Conservation (phyloP, 345 rosid species). For the Rhizophora apiculata region DNA sequence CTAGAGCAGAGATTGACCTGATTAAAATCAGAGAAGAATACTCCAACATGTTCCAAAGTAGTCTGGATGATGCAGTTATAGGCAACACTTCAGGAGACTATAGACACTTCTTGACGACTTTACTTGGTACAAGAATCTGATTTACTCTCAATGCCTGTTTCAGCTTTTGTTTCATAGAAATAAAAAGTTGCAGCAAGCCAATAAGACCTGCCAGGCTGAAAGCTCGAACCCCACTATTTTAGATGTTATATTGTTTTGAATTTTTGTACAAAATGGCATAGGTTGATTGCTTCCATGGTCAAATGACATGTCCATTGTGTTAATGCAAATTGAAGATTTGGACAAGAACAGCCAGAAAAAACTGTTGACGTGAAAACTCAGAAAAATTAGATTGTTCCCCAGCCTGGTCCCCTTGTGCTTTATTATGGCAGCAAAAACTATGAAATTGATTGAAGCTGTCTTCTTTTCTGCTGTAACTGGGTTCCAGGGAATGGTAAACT, state of each 20-base stretch:
- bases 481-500: too few species aligned
- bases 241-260: not conserved
- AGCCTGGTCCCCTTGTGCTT: too few species aligned
- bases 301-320: too few species aligned
- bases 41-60: conserved; percentile 42
- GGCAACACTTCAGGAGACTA: conserved; percentile 85
- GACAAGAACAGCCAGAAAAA: too few species aligned
- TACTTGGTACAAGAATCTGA: conserved; percentile 65
- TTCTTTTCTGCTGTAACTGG: too few species aligned
- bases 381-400: too few species aligned
- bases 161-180: not conserved
- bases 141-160: conserved; percentile 5
- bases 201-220: not conserved
- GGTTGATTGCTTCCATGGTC: not conserved
- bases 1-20: conserved; percentile 78
- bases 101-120: conserved; percentile 55
- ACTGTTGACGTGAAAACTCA: too few species aligned
- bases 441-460: too few species aligned
- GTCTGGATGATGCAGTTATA: conserved; percentile 56
- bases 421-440: too few species aligned
- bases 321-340: too few species aligned
- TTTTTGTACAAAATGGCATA: not conserved
- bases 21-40: conserved; percentile 64
- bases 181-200: not conserved
- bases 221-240: not conserved